Evolutionary conservation across 2,329 filamentous ascomycete species (phyloP).

Genomic region (Paecilomyces variotii): DNA sequence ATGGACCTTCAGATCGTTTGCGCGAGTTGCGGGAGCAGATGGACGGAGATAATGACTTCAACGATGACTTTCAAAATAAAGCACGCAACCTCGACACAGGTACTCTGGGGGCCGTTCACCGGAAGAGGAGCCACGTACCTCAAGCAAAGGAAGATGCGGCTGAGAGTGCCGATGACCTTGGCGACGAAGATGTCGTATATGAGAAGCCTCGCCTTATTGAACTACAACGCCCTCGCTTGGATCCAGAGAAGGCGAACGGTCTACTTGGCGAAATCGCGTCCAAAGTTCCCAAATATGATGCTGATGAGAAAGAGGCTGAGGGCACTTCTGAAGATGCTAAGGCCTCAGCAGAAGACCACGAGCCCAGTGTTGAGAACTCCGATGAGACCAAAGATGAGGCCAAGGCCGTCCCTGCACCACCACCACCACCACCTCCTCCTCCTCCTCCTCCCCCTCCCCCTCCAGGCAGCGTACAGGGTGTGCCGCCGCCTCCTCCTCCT

Average conservation of each 20-base stretch:
- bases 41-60: conserved; percentile 58
- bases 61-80: conserved; percentile 44
- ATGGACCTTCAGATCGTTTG: conserved; percentile 83
- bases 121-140: conserved; percentile 41
- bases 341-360: not conserved
- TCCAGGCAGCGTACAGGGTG: conserved; percentile 26
- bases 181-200: conserved; percentile 55
- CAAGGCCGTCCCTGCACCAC: conserved; percentile 28
- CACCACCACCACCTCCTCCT: conserved; percentile 31
- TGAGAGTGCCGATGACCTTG: conserved; percentile 30
- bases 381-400: conserved; percentile 4
- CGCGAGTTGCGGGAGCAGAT: conserved; percentile 90
- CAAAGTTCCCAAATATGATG: conserved; percentile 68
- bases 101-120: conserved; percentile 64
- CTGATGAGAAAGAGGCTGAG: conserved; percentile 53
- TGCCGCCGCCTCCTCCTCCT: conserved; percentile 41
- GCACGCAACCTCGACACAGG: conserved; percentile 62
- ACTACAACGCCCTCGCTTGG: conserved; percentile 59
- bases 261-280: conserved; percentile 64
- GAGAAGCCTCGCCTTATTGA: conserved; percentile 75
- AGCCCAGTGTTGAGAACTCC: conserved; percentile 1
- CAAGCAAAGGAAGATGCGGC: conserved; percentile 29
- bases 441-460: conserved; percentile 33
- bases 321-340: conserved; percentile 60
- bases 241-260: conserved; percentile 55